Evolutionary conservation across 2,329 filamentous ascomycete genomes (phyloP).

Genomic region (Tolypocladium nubicola): DNA sequence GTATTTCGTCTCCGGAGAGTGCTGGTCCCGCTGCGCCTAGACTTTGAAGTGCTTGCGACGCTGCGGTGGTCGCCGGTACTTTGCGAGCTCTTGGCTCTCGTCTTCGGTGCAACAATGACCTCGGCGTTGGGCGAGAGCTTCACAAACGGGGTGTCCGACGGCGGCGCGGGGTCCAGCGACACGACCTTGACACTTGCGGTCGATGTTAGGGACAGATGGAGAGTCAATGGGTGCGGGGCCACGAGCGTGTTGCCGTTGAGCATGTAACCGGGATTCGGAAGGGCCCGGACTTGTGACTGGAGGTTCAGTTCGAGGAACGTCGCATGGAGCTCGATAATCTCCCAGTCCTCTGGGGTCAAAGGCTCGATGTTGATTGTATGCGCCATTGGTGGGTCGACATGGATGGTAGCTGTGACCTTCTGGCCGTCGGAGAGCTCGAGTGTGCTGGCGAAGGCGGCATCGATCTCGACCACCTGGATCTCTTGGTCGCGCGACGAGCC

Average conservation of each 20-base stretch:
- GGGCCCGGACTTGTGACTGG: conserved; percentile 79
- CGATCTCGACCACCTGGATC: conserved; percentile 69
- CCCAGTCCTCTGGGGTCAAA: conserved; percentile 91
- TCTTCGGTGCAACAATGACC: conserved; percentile 94
- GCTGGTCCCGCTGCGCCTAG: conserved; percentile 68
- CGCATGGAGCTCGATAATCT: conserved; percentile 95
- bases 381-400: conserved; percentile 81
- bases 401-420: conserved; percentile 61
- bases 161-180: conserved; percentile 65
- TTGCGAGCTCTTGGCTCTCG: conserved; percentile 58
- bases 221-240: conserved; percentile 67
- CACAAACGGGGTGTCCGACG: conserved; percentile 64
- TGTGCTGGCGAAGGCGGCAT: conserved; percentile 70
- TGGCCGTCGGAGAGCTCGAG: conserved; percentile 73
- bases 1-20: conserved; percentile 46
- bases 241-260: conserved; percentile 38
- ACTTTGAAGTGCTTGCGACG: conserved; percentile 67
- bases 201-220: conserved; percentile 90
- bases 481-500: conserved; percentile 63
- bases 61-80: conserved; percentile 67
- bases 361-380: conserved; percentile 97
- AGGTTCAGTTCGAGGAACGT: conserved; percentile 93
- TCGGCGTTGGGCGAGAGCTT: conserved; percentile 92
- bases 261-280: conserved; percentile 72
- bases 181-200: conserved; percentile 85